Percentiles rank a stretch among this genome's conserved stretches.
These are phyloP conservation scores for Teratosphaeria epicoccoides DNA, from an alignment of 2,329 filamentous ascomycete genomes.

Conservation along the genomic window DNA sequence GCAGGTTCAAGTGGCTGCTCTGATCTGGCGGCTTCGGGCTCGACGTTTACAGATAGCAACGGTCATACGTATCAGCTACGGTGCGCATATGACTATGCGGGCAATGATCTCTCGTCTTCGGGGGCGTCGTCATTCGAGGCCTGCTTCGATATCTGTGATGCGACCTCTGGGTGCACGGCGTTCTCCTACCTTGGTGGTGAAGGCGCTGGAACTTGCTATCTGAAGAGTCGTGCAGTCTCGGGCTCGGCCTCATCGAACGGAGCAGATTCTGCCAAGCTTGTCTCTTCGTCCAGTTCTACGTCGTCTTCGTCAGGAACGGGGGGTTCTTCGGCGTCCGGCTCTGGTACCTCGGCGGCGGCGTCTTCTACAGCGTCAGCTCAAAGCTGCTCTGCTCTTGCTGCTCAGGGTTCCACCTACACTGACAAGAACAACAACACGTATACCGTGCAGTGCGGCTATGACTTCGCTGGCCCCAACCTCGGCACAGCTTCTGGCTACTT, in stretches of 20 bases:
- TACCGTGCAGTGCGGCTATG: constrained; percentile 4
- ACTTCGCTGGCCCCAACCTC: constrained; percentile 2
- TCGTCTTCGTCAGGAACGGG: no score
- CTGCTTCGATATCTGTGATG: constrained; percentile 9
- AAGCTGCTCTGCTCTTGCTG: constrained; percentile 3
- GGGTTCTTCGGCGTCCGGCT: background rate
- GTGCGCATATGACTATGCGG: constrained; percentile 6
- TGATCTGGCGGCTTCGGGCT: constrained; percentile 1
- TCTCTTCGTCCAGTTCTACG: background rate
- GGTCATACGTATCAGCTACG: constrained; percentile 4
- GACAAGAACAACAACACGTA: constrained; percentile 4
- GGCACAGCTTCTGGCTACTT: background rate
- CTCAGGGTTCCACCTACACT: constrained; percentile 4
- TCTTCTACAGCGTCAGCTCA: background rate
- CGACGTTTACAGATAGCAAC: constrained; percentile 5
- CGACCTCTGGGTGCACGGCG: constrained; percentile 6
- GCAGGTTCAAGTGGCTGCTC: background rate
- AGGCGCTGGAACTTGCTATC: constrained; percentile 8
- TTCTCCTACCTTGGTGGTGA: constrained; percentile 7
- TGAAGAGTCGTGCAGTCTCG: background rate
- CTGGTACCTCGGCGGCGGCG: no score
- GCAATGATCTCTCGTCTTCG: background rate
- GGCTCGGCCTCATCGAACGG: background rate
- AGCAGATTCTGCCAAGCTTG: background rate
- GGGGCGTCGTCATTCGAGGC: background rate